These are phyloP conservation scores for Vitis riparia DNA, from an alignment of 164 flowering plant genomes.

Conservation along the genomic window DNA sequence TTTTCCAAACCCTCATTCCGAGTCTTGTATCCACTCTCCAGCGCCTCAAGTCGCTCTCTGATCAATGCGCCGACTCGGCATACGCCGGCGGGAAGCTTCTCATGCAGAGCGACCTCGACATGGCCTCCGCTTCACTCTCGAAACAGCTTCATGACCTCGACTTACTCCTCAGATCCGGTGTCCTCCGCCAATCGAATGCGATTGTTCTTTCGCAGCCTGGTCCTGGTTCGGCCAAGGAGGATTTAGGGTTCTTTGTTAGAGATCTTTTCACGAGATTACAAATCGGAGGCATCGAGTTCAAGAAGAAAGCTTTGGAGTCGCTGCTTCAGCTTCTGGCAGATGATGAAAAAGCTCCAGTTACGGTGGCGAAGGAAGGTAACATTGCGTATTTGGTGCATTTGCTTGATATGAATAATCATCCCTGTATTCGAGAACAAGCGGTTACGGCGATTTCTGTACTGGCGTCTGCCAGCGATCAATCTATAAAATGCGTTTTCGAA, in stretches of 20 bases:
- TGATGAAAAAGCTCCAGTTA: conserved; percentile 43
- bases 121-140: conserved; percentile 56
- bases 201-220: conserved; percentile 71
- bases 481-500: conserved; percentile 54
- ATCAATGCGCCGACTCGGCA: conserved; percentile 38
- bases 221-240: conserved; percentile 48
- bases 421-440: conserved; percentile 55
- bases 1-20: conserved; percentile 60
- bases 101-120: conserved; percentile 85
- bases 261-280: conserved; percentile 75
- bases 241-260: conserved; percentile 48
- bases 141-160: conserved; percentile 58
- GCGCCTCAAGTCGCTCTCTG: conserved; percentile 44
- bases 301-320: conserved; percentile 70
- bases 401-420: conserved; percentile 45
- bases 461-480: conserved; percentile 39
- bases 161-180: conserved; percentile 68
- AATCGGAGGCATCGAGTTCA: conserved; percentile 80
- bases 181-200: conserved; percentile 63
- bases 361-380: conserved; percentile 65
- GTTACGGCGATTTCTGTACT: conserved; percentile 48
- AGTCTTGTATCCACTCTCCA: conserved; percentile 51
- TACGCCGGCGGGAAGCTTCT: conserved; percentile 65
- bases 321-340: conserved; percentile 50
- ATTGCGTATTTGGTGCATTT: conserved; percentile 51